A percentile compares a stretch with the other conserved stretches of the same genome.
Evolutionary conservation across 768 basidiomycete genomes (phyloP).

Genomic region (Phlebiopsis gigantea): DNA sequence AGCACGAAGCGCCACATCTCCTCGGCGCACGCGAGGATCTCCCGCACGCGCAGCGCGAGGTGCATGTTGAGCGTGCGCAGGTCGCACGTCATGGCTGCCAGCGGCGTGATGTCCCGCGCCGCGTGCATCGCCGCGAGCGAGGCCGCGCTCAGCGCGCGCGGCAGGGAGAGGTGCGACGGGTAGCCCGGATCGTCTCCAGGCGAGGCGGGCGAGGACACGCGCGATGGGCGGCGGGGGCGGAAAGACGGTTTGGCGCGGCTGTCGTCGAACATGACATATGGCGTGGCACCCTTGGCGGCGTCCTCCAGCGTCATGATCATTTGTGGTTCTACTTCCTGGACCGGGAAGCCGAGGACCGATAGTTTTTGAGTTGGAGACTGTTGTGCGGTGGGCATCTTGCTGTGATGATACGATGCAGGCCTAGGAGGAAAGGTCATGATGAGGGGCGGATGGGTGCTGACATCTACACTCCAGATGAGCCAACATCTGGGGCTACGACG

Average conservation of each 20-base stretch:
- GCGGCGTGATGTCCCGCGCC: slow-evolving; percentile 41
- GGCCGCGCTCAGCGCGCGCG: background rate
- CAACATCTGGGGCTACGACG: background rate
- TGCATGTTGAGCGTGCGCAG: slow-evolving; percentile 56
- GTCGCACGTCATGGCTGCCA: slow-evolving; percentile 50
- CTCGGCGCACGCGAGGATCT: slow-evolving; percentile 67
- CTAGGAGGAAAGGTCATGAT: slow-evolving; percentile 54
- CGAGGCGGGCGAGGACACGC: background rate
- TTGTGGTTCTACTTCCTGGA: background rate
- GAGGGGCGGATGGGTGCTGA: slow-evolving; percentile 62
- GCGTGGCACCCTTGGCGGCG: slow-evolving; percentile 3
- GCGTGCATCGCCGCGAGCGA: no score
- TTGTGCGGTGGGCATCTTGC: background rate
- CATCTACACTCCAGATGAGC: slow-evolving; percentile 35
- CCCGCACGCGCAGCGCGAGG: slow-evolving; percentile 53
- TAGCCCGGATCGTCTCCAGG: background rate
- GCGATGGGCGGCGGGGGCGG: background rate
- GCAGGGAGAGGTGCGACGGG: no score
- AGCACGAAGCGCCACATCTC: slow-evolving; percentile 78
- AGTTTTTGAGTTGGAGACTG: background rate
- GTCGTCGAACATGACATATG: slow-evolving; percentile 14
- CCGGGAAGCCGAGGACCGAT: background rate
- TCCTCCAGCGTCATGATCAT: slow-evolving; percentile 1
- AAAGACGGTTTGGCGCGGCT: slow-evolving; percentile 13
- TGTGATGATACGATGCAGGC: slow-evolving; percentile 9